phyloP scores from a whole-genome alignment of 257 asterid species.

The Lantana camara region DNA sequence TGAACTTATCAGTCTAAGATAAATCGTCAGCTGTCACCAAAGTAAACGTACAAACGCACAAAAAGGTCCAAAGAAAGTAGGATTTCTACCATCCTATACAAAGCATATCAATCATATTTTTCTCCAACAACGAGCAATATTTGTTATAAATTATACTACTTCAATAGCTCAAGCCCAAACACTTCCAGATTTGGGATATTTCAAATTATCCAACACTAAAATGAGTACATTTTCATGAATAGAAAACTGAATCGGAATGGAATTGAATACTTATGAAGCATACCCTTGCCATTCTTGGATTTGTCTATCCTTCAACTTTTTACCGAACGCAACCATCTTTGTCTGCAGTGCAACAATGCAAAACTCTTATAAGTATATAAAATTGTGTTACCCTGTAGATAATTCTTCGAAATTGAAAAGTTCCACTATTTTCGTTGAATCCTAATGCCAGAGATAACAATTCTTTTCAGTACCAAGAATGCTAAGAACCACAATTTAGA shows the following conservation, averaged over 20 bases:
- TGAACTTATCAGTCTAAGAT: too few relatives aligned
- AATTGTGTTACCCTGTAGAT: neutral
- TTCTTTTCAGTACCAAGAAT: conserved; percentile 15
- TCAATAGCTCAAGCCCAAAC: conserved; percentile 9
- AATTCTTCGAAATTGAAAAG: neutral
- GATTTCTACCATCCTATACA: too few relatives aligned
- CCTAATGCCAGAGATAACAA: conserved; percentile 1
- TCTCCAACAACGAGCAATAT: neutral
- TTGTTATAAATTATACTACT: conserved; percentile 5
- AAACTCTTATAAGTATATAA: conserved; percentile 23
- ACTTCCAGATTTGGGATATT: neutral
- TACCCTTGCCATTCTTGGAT: conserved; percentile 95
- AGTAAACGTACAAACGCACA: too few relatives aligned
- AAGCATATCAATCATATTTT: too few relatives aligned
- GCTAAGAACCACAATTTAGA: neutral
- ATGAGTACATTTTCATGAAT: neutral
- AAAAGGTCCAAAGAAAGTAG: too few relatives aligned
- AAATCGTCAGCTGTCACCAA: too few relatives aligned
- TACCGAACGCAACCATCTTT: conserved; percentile 91
- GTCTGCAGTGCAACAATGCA: conserved; percentile 36
- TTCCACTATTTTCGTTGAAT: conserved; percentile 9
- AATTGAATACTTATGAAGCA: conserved; percentile 21
- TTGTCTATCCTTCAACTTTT: conserved; percentile 85
- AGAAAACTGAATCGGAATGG: neutral
- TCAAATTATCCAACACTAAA: neutral